Evolutionary conservation across 768 basidiomycete species (phyloP).

Genomic region (Piloderma croceum): DNA sequence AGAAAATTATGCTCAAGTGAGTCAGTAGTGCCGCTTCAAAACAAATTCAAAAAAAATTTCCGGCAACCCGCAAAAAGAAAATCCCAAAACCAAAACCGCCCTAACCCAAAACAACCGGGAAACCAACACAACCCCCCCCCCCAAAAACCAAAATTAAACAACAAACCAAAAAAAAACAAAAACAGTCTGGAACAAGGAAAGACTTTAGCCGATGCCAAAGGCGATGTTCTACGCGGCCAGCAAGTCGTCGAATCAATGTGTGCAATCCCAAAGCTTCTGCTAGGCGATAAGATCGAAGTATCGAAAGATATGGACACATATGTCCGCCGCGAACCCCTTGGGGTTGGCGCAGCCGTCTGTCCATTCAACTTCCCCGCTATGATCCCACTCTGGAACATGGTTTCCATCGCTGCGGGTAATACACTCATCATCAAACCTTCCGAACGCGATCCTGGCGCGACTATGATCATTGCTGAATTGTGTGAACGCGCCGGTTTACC

Average conservation of each 20-base stretch:
- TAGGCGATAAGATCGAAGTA: slow-evolving; percentile 43
- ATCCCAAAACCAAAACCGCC: background rate
- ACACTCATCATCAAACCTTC: slow-evolving; percentile 44
- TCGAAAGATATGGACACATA: slow-evolving; percentile 43
- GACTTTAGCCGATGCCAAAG: slow-evolving; percentile 34
- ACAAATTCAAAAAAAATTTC: background rate
- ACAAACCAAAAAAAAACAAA: too few relatives aligned
- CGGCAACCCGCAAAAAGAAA: background rate
- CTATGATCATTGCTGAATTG: slow-evolving; percentile 44
- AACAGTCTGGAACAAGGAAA: background rate
- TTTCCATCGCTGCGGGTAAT: slow-evolving; percentile 36
- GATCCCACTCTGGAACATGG: slow-evolving; percentile 45
- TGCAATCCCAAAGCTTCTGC: slow-evolving; percentile 34
- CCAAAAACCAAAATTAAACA: too few relatives aligned
- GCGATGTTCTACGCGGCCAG: slow-evolving; percentile 43
- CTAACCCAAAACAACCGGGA: background rate
- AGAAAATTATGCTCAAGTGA: background rate
- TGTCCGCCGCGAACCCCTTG: slow-evolving; percentile 32
- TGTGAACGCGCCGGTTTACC: slow-evolving; percentile 31
- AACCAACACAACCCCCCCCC: background rate
- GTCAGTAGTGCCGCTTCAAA: background rate
- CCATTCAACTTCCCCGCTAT: slow-evolving; percentile 15
- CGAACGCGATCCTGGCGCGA: slow-evolving; percentile 46
- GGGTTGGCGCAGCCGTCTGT: slow-evolving; percentile 36
- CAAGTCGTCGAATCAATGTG: slow-evolving; percentile 30